Percentiles rank a stretch among this genome's conserved stretches.
These are phyloP conservation scores for Groenewaldozyma tartarivorans DNA, from an alignment of 805 yeast genomes.

Conservation along the genomic window DNA sequence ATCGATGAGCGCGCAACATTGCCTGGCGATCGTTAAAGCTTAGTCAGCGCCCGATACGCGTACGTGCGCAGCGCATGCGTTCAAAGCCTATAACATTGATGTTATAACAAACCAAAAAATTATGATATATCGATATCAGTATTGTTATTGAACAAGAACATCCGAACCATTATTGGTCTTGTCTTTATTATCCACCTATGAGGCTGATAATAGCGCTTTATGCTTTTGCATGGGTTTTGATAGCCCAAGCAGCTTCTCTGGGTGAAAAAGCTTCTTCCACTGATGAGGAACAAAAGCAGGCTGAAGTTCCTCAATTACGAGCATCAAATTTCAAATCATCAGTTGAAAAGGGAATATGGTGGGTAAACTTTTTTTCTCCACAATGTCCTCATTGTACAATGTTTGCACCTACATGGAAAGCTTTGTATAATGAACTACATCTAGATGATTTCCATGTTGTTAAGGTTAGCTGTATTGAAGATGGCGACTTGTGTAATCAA, in stretches of 20 bases:
- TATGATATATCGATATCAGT: background rate
- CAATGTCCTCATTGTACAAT: constrained; percentile 74
- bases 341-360: constrained; percentile 47
- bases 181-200: no score
- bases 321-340: constrained; percentile 40
- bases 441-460: constrained; percentile 44
- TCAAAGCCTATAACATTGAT: no score
- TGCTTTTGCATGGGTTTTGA: background rate
- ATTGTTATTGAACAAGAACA: no score
- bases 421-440: constrained; percentile 33
- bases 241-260: background rate
- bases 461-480: constrained; percentile 77
- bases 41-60: no score
- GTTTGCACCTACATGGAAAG: constrained; percentile 71
- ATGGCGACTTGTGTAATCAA: constrained; percentile 74
- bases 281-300: background rate
- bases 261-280: constrained; percentile 1
- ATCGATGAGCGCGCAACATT: no score
- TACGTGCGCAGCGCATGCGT: no score
- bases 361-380: constrained; percentile 87
- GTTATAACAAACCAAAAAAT: no score
- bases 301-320: constrained; percentile 32
- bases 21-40: no score
- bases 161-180: no score
- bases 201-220: background rate